phyloP scores from a whole-genome alignment of 2,329 filamentous ascomycete genomes.

The Fusarium humuli region DNA sequence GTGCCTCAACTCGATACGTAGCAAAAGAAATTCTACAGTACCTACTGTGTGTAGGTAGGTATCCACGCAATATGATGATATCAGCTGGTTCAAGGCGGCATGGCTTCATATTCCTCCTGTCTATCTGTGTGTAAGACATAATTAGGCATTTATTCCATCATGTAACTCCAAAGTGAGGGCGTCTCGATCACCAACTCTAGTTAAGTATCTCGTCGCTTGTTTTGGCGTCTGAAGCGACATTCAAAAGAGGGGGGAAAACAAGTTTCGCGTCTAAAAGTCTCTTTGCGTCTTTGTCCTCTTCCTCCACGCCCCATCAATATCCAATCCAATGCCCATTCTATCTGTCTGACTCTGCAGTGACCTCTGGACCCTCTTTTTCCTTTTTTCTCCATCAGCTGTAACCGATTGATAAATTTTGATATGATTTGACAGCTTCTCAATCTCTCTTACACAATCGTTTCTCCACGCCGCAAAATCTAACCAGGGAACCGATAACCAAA shows the following conservation, averaged over 20 bases:
- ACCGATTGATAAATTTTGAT: slow-evolving; percentile 21
- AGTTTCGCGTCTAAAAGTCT: slow-evolving; percentile 18
- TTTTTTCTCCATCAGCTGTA: background rate
- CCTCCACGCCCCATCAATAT: slow-evolving; percentile 19
- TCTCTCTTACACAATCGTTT: slow-evolving; percentile 7
- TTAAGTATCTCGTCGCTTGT: background rate
- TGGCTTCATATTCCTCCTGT: background rate
- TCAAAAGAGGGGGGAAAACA: slow-evolving; percentile 7
- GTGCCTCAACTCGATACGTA: background rate
- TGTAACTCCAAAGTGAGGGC: slow-evolving; percentile 2
- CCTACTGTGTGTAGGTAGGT: background rate
- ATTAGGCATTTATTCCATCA: slow-evolving; percentile 23
- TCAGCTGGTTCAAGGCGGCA: slow-evolving; percentile 9
- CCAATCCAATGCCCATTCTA: slow-evolving; percentile 12
- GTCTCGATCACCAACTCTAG: background rate
- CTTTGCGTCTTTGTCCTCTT: background rate
- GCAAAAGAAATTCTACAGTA: background rate
- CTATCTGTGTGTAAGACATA: background rate
- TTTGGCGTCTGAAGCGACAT: background rate
- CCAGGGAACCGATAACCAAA: slow-evolving; percentile 6
- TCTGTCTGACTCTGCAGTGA: slow-evolving; percentile 11
- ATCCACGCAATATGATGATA: slow-evolving; percentile 7
- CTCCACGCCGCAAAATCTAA: slow-evolving; percentile 16
- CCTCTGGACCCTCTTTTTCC: slow-evolving; percentile 7
- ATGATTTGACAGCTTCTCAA: background rate